Evolutionary conservation across 257 asterid genomes (phyloP).

Genomic region (Penstemon davidsonii): DNA sequence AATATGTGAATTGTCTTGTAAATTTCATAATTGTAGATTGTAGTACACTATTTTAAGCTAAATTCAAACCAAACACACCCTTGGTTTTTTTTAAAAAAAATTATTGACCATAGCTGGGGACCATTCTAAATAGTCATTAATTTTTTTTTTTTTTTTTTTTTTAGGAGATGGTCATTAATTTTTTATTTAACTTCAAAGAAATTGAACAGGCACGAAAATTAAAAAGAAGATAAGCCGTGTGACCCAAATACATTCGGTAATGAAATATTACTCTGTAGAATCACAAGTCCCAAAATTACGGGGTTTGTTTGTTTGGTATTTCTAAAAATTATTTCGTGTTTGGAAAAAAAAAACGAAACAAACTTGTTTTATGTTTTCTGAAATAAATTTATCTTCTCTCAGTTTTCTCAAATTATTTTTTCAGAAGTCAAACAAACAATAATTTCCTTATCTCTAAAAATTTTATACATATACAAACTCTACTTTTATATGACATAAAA

Average conservation of each 20-base stretch:
- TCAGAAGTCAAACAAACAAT: too few species aligned
- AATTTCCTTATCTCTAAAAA: too few species aligned
- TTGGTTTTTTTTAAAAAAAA: background rate
- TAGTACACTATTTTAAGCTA: conserved; percentile 21
- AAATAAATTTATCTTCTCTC: too few species aligned
- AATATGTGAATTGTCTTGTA: conserved; percentile 28
- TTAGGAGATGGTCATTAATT: background rate
- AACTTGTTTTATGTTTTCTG: too few species aligned
- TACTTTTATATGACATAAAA: too few species aligned
- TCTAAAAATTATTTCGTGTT: too few species aligned
- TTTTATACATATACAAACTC: too few species aligned
- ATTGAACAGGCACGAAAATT: background rate
- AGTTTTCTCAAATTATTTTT: too few species aligned
- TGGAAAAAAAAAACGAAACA: too few species aligned
- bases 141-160: background rate
- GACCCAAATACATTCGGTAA: background rate
- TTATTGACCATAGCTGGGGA: conserved; percentile 9
- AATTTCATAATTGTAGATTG: conserved; percentile 27
- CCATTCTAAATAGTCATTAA: conserved; percentile 23
- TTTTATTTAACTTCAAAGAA: background rate
- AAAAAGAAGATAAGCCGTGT: background rate
- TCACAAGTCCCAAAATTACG: background rate
- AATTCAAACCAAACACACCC: background rate
- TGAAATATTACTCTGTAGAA: background rate
- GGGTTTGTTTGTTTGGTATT: too few species aligned